These are phyloP conservation scores for Ustilago hordei DNA, from an alignment of 1,284 basidiomycete genomes.

Conservation along the genomic window DNA sequence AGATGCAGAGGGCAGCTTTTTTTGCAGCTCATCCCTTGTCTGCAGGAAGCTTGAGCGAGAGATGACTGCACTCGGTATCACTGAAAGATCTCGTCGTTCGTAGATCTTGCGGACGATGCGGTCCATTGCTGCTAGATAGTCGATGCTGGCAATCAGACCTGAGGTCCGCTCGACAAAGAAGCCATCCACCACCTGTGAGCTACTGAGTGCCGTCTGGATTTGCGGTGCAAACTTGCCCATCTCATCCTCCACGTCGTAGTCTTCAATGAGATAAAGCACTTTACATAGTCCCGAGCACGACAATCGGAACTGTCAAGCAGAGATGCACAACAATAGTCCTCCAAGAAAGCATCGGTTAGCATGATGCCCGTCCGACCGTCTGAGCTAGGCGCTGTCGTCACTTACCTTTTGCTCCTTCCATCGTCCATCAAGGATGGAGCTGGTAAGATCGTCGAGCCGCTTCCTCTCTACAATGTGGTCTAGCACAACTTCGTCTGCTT, in stretches of 20 bases:
- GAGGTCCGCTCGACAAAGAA: conserved; percentile 74
- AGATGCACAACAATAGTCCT: conserved; percentile 29
- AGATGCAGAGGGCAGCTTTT: conserved; percentile 55
- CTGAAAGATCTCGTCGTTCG: conserved; percentile 67
- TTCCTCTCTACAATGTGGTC: conserved; percentile 75
- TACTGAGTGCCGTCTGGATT: conserved; percentile 71
- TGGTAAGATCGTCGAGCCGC: conserved; percentile 73
- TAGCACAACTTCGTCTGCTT: conserved; percentile 72
- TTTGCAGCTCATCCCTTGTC: conserved; percentile 70
- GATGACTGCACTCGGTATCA: conserved; percentile 71
- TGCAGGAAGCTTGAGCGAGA: conserved; percentile 69
- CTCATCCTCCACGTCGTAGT: conserved; percentile 71
- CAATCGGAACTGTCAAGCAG: conserved; percentile 70
- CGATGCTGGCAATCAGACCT: conserved; percentile 72
- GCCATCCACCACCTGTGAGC: conserved; percentile 74
- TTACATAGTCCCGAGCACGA: conserved; percentile 72
- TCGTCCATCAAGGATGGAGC: conserved; percentile 73
- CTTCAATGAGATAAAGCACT: conserved; percentile 74
- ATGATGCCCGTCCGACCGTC: background rate
- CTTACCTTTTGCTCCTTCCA: conserved; percentile 74
- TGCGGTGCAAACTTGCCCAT: conserved; percentile 62
- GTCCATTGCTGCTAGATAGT: conserved; percentile 72
- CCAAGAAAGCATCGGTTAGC: too few relatives aligned
- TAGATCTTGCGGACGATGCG: conserved; percentile 71
- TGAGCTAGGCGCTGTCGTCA: background rate